Conservation (phyloP, 352 stramenopile genomes). For the Halophytophthora batemanensis region DNA sequence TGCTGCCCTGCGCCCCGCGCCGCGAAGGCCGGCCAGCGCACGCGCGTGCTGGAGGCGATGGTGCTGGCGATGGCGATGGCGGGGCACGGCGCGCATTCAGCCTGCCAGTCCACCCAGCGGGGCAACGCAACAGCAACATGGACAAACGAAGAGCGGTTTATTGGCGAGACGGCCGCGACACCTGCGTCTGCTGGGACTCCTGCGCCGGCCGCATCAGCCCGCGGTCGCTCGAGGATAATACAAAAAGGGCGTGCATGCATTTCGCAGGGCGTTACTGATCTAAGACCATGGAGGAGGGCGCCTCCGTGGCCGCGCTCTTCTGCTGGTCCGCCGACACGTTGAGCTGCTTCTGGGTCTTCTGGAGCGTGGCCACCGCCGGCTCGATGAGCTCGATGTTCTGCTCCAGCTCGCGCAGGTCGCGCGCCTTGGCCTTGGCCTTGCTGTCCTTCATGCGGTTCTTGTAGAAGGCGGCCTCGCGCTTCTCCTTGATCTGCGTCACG, state of each 20-base stretch:
- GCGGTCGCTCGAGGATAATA: too few species aligned
- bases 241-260: constrained; percentile 20
- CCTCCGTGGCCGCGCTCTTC: constrained; percentile 56
- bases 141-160: too few species aligned
- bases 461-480: constrained; percentile 96
- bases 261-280: constrained; percentile 62
- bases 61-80: too few species aligned
- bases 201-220: background rate
- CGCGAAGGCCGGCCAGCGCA: too few species aligned
- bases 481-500: constrained; percentile 96
- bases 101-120: too few species aligned
- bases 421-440: constrained; percentile 75
- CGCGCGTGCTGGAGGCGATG: too few species aligned
- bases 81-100: too few species aligned
- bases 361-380: constrained; percentile 54
- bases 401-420: constrained; percentile 80
- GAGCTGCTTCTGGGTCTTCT: constrained; percentile 74
- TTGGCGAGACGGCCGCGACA: too few species aligned
- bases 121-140: too few species aligned
- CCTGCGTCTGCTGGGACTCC: background rate
- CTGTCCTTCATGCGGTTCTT: constrained; percentile 95
- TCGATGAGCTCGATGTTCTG: constrained; percentile 86
- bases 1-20: too few species aligned
- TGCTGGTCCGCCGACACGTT: constrained; percentile 59
- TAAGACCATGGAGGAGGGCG: constrained; percentile 78